Evolutionary conservation across 805 yeast species (phyloP).

Genomic region (Candida golubevii): DNA sequence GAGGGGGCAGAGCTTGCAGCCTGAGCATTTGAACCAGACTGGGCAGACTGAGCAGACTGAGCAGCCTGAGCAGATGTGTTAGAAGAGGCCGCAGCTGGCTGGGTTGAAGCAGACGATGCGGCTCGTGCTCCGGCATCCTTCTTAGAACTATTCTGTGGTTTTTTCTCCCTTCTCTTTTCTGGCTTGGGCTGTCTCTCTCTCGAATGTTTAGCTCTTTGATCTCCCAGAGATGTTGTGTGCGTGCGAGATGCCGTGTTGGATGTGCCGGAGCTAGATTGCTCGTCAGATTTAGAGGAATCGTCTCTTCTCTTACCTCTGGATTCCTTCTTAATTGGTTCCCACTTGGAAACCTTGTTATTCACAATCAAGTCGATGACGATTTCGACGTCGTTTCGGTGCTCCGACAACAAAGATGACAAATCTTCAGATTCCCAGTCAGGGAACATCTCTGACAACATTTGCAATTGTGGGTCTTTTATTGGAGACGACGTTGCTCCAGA

Average conservation of each 20-base stretch:
- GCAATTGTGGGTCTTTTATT: slow-evolving; percentile 24
- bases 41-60: not conserved
- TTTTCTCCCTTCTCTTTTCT: slow-evolving; percentile 15
- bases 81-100: slow-evolving; percentile 9
- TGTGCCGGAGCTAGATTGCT: not conserved
- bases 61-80: slow-evolving; percentile 18
- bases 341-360: slow-evolving; percentile 82
- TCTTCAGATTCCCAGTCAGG: slow-evolving; percentile 94
- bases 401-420: slow-evolving; percentile 67
- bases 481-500: slow-evolving; percentile 8
- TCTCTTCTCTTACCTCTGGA: slow-evolving; percentile 44
- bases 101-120: too few species aligned
- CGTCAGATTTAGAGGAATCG: slow-evolving; percentile 12
- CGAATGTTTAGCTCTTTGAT: slow-evolving; percentile 5
- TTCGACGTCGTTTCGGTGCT: slow-evolving; percentile 69
- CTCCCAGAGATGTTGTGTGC: slow-evolving; percentile 5
- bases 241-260: not conserved
- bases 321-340: slow-evolving; percentile 88
- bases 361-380: slow-evolving; percentile 82
- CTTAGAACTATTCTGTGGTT: slow-evolving; percentile 11
- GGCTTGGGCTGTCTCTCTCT: slow-evolving; percentile 14
- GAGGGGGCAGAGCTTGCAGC: slow-evolving; percentile 11
- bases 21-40: slow-evolving; percentile 1
- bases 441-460: slow-evolving; percentile 77
- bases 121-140: slow-evolving; percentile 7